Evolutionary conservation across 768 basidiomycete genomes (phyloP), one percentile per base, ranked within the genome.

Genomic region (Cubamyces sp.): DNA sequence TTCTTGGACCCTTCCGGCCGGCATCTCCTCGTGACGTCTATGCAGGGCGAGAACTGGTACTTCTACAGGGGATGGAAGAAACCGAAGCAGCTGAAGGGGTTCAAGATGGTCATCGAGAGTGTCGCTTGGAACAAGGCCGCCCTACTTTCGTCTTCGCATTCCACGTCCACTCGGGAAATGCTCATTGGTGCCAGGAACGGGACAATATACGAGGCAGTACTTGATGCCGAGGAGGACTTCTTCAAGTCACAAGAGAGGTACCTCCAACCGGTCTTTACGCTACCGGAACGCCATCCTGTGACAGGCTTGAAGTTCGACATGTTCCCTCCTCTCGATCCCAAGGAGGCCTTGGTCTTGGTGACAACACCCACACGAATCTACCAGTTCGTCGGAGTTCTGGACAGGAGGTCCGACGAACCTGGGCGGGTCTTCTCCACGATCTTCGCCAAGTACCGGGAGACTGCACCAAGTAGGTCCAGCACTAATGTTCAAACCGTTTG

Each of bases 1-100:
- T 98, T 95, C 76, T 84, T 92, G 72, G 96, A 98, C 74, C 96
- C 96, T 15, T 91, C 94, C 0, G 96, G 96, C 4, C 82, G 91
- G 37, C 97, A 98, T 76, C 84, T 96, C 52, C 75, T 98, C 43
- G 81, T 96, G 55, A 92, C 93, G 0, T 95, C 94, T 9, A 79
- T 78, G 14, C 87, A 93, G 69, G 94, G 94, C 53, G 96, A 99
- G 71, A 96, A 93, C 64, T 98, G 92, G 87, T 98, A 98, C 71
- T 77, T 95, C 3, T 94, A 86, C 69, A 81, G 84, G 55, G 82
- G 84, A 9, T 90, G 88, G 85, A 91, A 90, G 78, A 92, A 94
- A 69, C 89, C 93, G 0, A 83, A 85, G 46, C 88, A 82, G 46
- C 78, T 98, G 55, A 90, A 92, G 70, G 78, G 80, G 8, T 90